Conservation (phyloP, 2,329 filamentous ascomycete genomes). For the Dactylellina parvicollis region DNA sequence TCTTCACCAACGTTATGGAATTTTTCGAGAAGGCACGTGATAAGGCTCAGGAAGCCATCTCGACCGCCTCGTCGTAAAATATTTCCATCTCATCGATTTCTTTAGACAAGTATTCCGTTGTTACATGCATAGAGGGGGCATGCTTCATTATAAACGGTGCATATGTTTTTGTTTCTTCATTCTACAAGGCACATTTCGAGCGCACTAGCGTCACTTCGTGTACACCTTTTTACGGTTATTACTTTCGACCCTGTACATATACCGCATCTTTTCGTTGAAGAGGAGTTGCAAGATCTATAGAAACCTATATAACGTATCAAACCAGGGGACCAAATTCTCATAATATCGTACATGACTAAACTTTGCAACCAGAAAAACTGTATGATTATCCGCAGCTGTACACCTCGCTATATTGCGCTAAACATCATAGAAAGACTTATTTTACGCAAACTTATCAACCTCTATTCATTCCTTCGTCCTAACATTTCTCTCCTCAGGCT, state of each 20-base stretch:
- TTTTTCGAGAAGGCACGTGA: conserved; percentile 80
- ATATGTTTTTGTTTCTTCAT: conserved; percentile 6
- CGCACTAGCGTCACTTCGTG: conserved; percentile 6
- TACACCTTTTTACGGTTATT: conserved; percentile 18
- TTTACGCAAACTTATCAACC: neutral
- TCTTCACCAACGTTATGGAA: conserved; percentile 89
- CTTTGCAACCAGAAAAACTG: too few species aligned
- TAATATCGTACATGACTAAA: conserved; percentile 41
- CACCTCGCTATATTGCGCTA: too few species aligned
- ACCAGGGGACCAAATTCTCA: neutral
- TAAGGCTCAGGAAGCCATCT: conserved; percentile 28
- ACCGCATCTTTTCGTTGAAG: conserved; percentile 3
- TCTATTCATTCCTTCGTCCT: conserved; percentile 67
- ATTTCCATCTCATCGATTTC: neutral
- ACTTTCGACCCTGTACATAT: conserved; percentile 26
- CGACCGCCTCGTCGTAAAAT: conserved; percentile 3
- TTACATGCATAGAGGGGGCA: conserved; percentile 18
- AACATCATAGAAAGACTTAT: too few species aligned
- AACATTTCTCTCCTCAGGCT: conserved; percentile 72
- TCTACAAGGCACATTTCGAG: neutral
- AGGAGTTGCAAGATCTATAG: neutral
- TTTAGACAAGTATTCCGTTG: conserved; percentile 2
- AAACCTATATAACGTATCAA: conserved; percentile 12
- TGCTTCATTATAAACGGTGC: conserved; percentile 38
- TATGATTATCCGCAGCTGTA: too few species aligned